These are phyloP conservation scores for Collybia sordida DNA, from an alignment of 768 basidiomycete species.

Conservation along the genomic window DNA sequence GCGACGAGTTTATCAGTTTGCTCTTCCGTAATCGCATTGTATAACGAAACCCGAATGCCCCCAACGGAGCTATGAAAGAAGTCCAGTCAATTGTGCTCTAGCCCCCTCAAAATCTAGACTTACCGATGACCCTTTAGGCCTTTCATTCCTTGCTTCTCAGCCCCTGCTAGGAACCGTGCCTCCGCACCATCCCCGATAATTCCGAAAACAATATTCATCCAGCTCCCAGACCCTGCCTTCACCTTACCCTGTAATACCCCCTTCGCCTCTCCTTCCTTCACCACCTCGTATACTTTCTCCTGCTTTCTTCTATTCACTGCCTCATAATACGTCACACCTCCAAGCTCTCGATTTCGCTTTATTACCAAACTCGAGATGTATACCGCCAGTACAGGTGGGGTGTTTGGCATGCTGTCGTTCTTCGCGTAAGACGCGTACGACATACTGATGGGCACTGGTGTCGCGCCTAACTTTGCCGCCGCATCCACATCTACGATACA, in stretches of 20 bases:
- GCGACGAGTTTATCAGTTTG: slow-evolving; percentile 60
- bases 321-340: slow-evolving; percentile 67
- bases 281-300: slow-evolving; percentile 68
- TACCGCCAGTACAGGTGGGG: slow-evolving; percentile 87
- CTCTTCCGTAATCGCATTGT: slow-evolving; percentile 84
- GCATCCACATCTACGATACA: slow-evolving; percentile 89
- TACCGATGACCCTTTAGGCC: slow-evolving; percentile 92
- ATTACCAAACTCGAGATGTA: slow-evolving; percentile 90
- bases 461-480: slow-evolving; percentile 68
- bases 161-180: slow-evolving; percentile 76
- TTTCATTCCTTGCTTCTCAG: slow-evolving; percentile 76
- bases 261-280: slow-evolving; percentile 68
- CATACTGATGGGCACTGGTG: slow-evolving; percentile 74
- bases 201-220: slow-evolving; percentile 95
- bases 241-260: slow-evolving; percentile 77
- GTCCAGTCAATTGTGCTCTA: not conserved
- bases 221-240: slow-evolving; percentile 73
- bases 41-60: slow-evolving; percentile 84
- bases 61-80: slow-evolving; percentile 2
- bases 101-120: slow-evolving; percentile 24
- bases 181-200: slow-evolving; percentile 72
- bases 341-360: slow-evolving; percentile 60
- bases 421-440: slow-evolving; percentile 84
- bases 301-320: slow-evolving; percentile 70
- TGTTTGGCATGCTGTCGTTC: slow-evolving; percentile 82